Conservation (phyloP, 2,329 filamentous ascomycete genomes). For the Pseudonectria foliicola region DNA sequence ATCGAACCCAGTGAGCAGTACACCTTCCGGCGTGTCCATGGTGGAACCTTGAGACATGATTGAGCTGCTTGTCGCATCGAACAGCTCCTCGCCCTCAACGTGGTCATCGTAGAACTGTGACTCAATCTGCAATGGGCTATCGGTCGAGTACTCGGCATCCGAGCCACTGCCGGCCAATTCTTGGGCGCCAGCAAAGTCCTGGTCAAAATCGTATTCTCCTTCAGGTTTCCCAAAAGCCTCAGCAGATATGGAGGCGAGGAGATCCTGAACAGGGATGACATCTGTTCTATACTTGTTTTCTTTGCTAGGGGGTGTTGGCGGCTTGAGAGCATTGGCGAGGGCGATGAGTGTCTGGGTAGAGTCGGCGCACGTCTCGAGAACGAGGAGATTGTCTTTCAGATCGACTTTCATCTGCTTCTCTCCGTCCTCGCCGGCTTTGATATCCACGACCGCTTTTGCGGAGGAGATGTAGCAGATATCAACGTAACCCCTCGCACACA, state of each 20-base stretch:
- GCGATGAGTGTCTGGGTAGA: conserved; percentile 88
- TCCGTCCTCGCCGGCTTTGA: conserved; percentile 46
- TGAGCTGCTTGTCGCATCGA: conserved; percentile 37
- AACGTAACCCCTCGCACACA: conserved; percentile 68
- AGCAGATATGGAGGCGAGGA: conserved; percentile 83
- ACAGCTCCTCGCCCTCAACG: conserved; percentile 37
- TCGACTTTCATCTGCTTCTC: conserved; percentile 70
- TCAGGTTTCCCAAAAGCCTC: conserved; percentile 66
- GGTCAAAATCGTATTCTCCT: conserved; percentile 55
- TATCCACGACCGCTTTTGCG: conserved; percentile 59
- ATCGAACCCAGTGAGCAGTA: conserved; percentile 28
- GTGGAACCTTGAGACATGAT: conserved; percentile 21
- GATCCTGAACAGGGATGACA: conserved; percentile 76
- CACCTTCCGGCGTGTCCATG: conserved; percentile 31
- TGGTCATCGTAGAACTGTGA: conserved; percentile 43
- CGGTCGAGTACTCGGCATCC: conserved; percentile 23
- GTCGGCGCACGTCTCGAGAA: conserved; percentile 92
- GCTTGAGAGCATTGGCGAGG: conserved; percentile 71
- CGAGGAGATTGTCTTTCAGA: conserved; percentile 75
- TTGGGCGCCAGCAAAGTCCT: conserved; percentile 51
- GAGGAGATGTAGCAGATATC: conserved; percentile 82
- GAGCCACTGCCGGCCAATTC: conserved; percentile 37
- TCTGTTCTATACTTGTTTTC: conserved; percentile 82
- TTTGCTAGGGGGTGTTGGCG: conserved; percentile 75
- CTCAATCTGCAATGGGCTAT: conserved; percentile 32